phyloP scores from a whole-genome alignment of 176 grass and related monocot species.

The Bolboschoenus planiculmis region DNA sequence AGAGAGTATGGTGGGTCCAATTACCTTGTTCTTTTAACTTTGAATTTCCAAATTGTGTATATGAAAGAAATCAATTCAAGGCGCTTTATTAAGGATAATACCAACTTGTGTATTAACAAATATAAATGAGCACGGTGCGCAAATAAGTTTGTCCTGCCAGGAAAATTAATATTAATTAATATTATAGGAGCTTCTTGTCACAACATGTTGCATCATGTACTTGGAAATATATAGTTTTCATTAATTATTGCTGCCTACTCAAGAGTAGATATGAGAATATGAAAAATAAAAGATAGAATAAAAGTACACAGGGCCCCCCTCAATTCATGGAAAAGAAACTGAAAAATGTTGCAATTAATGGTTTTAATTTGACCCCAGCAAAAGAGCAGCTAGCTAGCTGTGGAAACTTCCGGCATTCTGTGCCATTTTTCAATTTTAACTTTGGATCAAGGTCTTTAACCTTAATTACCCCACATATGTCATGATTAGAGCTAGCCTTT shows the following conservation, averaged over 20 bases:
- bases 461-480: not conserved
- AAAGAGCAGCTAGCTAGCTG: not conserved
- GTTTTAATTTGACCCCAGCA: not conserved
- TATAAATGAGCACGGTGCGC: not conserved
- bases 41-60: not conserved
- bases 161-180: not conserved
- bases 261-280: not conserved
- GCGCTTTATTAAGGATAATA: not conserved
- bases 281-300: not conserved
- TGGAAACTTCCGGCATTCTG: slow-evolving; percentile 16
- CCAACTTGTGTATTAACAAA: slow-evolving; percentile 1
- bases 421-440: not conserved
- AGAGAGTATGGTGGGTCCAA: not conserved
- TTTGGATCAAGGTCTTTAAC: slow-evolving; percentile 8
- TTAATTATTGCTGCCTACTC: not conserved
- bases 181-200: not conserved
- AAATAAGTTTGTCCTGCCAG: not conserved
- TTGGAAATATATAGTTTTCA: not conserved
- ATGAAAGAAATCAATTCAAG: not conserved
- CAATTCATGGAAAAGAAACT: not conserved
- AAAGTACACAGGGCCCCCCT: not conserved
- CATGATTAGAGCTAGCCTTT: slow-evolving; percentile 12
- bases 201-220: not conserved
- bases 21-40: not conserved
- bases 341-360: not conserved